Evolutionary conservation across 768 basidiomycete species (phyloP).

Genomic region (Trametes cinnabarina): DNA sequence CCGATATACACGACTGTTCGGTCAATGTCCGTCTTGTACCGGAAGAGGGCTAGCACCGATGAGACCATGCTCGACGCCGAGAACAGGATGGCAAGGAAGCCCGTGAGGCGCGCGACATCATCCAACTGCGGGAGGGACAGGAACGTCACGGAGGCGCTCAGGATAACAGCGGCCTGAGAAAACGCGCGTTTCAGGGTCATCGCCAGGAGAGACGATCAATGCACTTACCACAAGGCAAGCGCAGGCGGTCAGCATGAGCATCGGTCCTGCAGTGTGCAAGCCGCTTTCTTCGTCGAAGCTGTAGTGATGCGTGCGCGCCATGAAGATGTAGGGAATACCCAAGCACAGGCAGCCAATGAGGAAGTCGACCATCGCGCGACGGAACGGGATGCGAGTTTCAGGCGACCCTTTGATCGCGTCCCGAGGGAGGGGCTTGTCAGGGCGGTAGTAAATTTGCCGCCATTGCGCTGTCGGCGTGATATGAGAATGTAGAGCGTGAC

Average conservation of each 20-base stretch:
- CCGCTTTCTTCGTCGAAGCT: slow-evolving; percentile 63
- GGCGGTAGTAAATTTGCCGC: slow-evolving; percentile 69
- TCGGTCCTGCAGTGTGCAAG: slow-evolving; percentile 44
- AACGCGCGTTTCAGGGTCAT: not conserved
- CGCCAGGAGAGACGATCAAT: not conserved
- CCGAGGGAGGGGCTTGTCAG: slow-evolving; percentile 61
- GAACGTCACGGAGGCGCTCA: slow-evolving; percentile 81
- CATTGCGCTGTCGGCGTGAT: slow-evolving; percentile 48
- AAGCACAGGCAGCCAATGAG: slow-evolving; percentile 64
- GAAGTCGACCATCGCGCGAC: slow-evolving; percentile 54
- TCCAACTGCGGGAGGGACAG: slow-evolving; percentile 76
- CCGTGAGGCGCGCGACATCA: slow-evolving; percentile 57
- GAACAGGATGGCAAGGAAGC: slow-evolving; percentile 66
- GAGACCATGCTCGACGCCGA: slow-evolving; percentile 69
- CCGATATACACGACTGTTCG: slow-evolving; percentile 42
- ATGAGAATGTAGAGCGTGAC: not conserved
- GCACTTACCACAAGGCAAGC: slow-evolving; percentile 31
- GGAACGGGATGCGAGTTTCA: slow-evolving; percentile 39
- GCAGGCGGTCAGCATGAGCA: slow-evolving; percentile 65
- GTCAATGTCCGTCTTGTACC: slow-evolving; percentile 65
- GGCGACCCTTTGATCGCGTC: slow-evolving; percentile 39
- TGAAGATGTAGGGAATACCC: slow-evolving; percentile 77
- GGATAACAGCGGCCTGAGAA: slow-evolving; percentile 69
- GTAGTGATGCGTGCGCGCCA: slow-evolving; percentile 48
- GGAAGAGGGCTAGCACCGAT: slow-evolving; percentile 66